phyloP scores from a whole-genome alignment of 306 rosid species.

The Crotalaria pallida region DNA sequence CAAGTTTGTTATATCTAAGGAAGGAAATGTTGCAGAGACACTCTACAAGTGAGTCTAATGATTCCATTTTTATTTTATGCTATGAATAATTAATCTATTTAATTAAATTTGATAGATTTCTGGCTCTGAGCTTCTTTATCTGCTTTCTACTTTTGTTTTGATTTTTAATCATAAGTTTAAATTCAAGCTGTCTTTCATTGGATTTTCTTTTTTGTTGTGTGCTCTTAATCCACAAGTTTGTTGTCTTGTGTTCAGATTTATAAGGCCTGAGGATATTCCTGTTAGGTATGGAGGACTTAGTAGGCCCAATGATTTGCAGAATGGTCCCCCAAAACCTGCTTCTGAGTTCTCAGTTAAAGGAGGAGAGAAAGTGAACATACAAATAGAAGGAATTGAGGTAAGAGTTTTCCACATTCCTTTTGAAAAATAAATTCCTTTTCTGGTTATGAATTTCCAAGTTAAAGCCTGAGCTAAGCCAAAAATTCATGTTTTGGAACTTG shows the following conservation, averaged over 20 bases:
- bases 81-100: neutral
- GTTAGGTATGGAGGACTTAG: slow-evolving; percentile 79
- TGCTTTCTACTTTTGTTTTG: neutral
- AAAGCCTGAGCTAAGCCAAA: neutral
- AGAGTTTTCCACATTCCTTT: neutral
- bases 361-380: slow-evolving; percentile 92
- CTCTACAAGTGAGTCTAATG: slow-evolving; percentile 61
- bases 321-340: slow-evolving; percentile 89
- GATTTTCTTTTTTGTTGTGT: neutral
- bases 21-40: slow-evolving; percentile 91
- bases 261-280: slow-evolving; percentile 85
- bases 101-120: neutral
- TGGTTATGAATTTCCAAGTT: neutral
- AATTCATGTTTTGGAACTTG: neutral
- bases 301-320: slow-evolving; percentile 57
- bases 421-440: neutral
- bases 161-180: neutral
- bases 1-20: slow-evolving; percentile 82
- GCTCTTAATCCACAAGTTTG: neutral
- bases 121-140: neutral
- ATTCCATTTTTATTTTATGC: neutral
- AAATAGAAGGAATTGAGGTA: slow-evolving; percentile 95
- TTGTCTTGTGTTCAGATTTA: slow-evolving; percentile 41
- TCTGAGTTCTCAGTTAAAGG: slow-evolving; percentile 89
- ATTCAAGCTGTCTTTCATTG: neutral